Base-by-base conservation (phyloP, 2,329 filamentous ascomycete species). In the Fusarium musae region DNA sequence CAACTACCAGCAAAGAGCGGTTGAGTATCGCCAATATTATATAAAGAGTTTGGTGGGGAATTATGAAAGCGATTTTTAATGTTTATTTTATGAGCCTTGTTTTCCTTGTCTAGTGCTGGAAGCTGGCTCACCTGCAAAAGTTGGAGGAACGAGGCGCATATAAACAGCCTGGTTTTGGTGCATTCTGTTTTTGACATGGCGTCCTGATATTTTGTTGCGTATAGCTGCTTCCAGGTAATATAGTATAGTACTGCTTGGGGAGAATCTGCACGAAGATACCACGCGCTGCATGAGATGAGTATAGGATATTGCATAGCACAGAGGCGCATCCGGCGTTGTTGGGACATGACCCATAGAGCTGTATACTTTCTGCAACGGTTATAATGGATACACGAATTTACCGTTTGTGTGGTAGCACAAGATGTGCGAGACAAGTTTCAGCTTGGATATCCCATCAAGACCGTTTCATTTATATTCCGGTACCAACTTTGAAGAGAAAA, bases 11-110 rank as follows among this genome's bases (percentile, higher is more conserved):
- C 54, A 79, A 77, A 52, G 80, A 82, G 47, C 79, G 80, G n/a
- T 69, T 84, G 58, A 84, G 83, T 72, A 84, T 84, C 71, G 83
- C 83, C 16, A 84, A 85, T 53, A 85, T 85, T n/a, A 85, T 85
- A 36, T 85, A 72, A 78, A 30, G 40, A 54, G 32, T 16, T 32
- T 54, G 50, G 37, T 9, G n/a, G 56, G 37, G 40, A 34, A 30
- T 60, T 42, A 66, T 39, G 69, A 65, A 42, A 57, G 57, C 46
- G 46, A 64, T 66, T 59, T 50, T 73, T 78, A 77, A 77, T 77
- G 70, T 77, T 63, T 73, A 75, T 74, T 68, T 66, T 66, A 65
- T 32, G 59, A 65, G 69, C 26, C 47, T 40, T 42, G 49, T 39
- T 43, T 57, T 64, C 63, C 53, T 53, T 59, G 68, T 54, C 60